A percentile compares a stretch with the other conserved stretches of the same genome.
phyloP scores from a whole-genome alignment of 1,139 yeast species.

The Geotrichum citri-aurantii region DNA sequence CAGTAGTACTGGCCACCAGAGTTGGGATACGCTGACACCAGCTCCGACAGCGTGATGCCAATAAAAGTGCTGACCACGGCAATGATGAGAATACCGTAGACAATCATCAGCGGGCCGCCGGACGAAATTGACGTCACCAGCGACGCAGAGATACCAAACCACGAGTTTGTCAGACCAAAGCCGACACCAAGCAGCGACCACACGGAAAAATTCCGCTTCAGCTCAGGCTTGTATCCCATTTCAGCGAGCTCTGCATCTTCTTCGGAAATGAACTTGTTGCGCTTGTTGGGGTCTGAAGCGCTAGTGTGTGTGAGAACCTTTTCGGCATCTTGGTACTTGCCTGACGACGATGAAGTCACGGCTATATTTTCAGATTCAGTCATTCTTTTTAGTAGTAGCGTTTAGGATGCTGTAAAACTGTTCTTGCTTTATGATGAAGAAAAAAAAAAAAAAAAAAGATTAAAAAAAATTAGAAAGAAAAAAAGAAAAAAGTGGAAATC shows the following conservation, averaged over 20 bases:
- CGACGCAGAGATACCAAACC: slow-evolving; percentile 50
- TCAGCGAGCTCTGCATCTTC: slow-evolving; percentile 21
- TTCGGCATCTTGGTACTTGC: slow-evolving; percentile 2
- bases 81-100: slow-evolving; percentile 48
- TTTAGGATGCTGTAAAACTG: neutral
- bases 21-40: slow-evolving; percentile 49
- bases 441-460: neutral
- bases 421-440: neutral
- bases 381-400: neutral
- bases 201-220: slow-evolving; percentile 48
- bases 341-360: neutral
- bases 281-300: neutral
- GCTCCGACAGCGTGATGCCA: slow-evolving; percentile 46
- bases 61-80: slow-evolving; percentile 44
- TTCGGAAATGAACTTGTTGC: neutral
- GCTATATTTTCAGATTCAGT: neutral
- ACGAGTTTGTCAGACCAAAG: slow-evolving; percentile 49
- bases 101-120: slow-evolving; percentile 47
- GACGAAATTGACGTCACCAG: slow-evolving; percentile 45
- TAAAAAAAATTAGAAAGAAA: neutral
- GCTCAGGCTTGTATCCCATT: slow-evolving; percentile 34
- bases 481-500: neutral
- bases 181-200: slow-evolving; percentile 50
- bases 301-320: slow-evolving; percentile 2
- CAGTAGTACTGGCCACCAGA: slow-evolving; percentile 61